A percentile compares a stretch with the other conserved stretches of the same genome.
Evolutionary conservation across 192 early-diverging fungal genomes (phyloP).

Genomic region (Gonapodya sp.): DNA sequence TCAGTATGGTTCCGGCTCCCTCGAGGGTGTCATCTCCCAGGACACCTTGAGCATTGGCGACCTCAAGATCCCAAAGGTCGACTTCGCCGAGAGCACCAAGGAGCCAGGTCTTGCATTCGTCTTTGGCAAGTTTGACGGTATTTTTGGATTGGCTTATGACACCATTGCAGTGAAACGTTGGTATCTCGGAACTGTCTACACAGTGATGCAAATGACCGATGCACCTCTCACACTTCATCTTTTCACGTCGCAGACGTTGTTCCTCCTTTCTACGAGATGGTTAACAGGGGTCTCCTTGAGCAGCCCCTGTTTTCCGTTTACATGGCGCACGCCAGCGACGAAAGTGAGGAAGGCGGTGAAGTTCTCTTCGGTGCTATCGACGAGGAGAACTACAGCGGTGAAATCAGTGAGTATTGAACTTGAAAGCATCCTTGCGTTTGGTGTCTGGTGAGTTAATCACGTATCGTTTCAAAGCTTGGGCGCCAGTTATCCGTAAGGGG

Average conservation of each 20-base stretch:
- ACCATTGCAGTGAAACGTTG: constrained; percentile 67
- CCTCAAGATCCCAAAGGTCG: constrained; percentile 54
- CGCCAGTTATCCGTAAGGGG: constrained; percentile 77
- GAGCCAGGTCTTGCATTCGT: constrained; percentile 94
- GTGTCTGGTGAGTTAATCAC: neutral
- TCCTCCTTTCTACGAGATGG: constrained; percentile 92
- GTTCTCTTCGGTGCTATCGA: constrained; percentile 83
- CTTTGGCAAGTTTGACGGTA: constrained; percentile 93
- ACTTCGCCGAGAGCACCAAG: constrained; percentile 94
- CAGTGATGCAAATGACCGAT: neutral
- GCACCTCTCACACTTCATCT: neutral
- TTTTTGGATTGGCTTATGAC: constrained; percentile 85
- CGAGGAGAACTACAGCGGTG: constrained; percentile 54
- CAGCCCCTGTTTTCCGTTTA: constrained; percentile 87
- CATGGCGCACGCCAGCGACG: constrained; percentile 57
- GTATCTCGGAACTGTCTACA: neutral
- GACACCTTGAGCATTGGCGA: constrained; percentile 71
- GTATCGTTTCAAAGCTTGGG: constrained; percentile 44
- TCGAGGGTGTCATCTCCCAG: constrained; percentile 89
- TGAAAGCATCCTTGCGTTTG: constrained; percentile 1
- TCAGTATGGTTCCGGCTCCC: constrained; percentile 81
- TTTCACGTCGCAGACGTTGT: no score
- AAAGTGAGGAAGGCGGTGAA: constrained; percentile 68
- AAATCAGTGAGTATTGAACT: constrained; percentile 26
- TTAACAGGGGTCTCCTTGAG: constrained; percentile 65